A percentile compares a stretch with the other conserved stretches of the same genome.
These are phyloP conservation scores for Magnusiomyces ingens DNA, from an alignment of 1,139 yeast genomes.

Conservation along the genomic window DNA sequence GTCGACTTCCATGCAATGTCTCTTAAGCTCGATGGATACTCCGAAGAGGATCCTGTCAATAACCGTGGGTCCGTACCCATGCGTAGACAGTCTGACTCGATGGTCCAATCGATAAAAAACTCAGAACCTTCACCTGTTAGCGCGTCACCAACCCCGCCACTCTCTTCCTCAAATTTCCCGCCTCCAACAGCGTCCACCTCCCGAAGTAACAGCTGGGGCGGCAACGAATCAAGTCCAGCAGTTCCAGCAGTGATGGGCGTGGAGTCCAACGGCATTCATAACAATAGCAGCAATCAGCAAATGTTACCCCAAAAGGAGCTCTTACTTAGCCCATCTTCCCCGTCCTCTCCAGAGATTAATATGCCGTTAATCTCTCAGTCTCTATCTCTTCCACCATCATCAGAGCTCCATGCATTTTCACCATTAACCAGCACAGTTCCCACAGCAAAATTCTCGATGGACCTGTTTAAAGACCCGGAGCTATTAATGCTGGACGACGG, in stretches of 20 bases:
- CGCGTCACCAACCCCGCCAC: no score
- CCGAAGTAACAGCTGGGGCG: no score
- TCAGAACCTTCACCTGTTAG: no score
- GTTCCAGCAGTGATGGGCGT: no score
- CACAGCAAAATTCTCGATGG: not conserved
- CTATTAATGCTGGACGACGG: not conserved
- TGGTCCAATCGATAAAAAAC: not conserved
- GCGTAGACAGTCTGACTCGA: not conserved
- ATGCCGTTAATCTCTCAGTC: not conserved
- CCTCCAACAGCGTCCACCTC: no score
- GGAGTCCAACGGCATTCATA: no score
- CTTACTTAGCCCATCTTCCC: not conserved
- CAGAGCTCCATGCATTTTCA: constrained; percentile 6
- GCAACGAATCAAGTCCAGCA: no score
- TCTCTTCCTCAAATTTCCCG: no score
- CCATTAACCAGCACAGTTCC: constrained; percentile 1
- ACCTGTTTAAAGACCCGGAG: not conserved
- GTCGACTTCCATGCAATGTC: not conserved
- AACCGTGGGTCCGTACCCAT: not conserved
- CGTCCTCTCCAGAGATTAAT: not conserved
- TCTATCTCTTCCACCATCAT: constrained; percentile 3
- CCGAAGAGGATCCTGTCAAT: constrained; percentile 2
- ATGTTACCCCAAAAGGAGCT: no score
- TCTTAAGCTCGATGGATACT: not conserved
- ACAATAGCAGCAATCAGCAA: no score